Base-by-base conservation (phyloP, 768 basidiomycete genomes). In the Psilocybe cyanescens region DNA sequence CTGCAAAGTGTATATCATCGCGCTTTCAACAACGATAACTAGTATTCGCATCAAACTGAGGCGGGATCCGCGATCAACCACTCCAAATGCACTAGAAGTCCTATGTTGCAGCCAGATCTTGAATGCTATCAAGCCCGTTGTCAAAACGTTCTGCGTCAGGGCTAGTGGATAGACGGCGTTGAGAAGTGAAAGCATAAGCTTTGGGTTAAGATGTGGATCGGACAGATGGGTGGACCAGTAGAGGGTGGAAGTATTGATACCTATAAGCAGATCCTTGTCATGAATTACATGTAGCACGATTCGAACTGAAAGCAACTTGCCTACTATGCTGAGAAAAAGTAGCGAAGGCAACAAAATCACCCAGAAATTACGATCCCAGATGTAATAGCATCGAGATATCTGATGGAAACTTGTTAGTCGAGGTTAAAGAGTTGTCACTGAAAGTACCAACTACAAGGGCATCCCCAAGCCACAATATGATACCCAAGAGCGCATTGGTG, bases 381-480 rank as follows among this genome's bases (percentile, higher is more conserved):
- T 59, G n/a, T 70, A 51, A 51, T 67, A 73, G 41, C 70, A 70
- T 8, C 72, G 58, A 47, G 71, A 73, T n/a, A 73, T 71, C 72
- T 71, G 41, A 47, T 30, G 28, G 39, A 7, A 31, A 30, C 44
- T 28, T 29, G 3, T 28, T 28, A 24, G 31, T 19, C n/a, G n/a
- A 46, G 4, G 14, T 48, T 19, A 35, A 37, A 61, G 7, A 30
- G 30, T 44, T 11, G 14, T 44, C 33, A 44, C 37, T 44, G 11
- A n/a, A 44, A 8, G 16, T n/a, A 46, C 29, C 37, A 28, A 47
- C 31, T 4, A 70, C 68, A 9, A 74, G 62, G 33, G 57, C 57
- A 49, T 74, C 71, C 5, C 71, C 71, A 5, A 69, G 35, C 70
- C 71, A 72, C 17, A 67, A 65, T 67, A 70, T 65, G 24, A 67